Evolutionary conservation across 805 yeast species (phyloP).

Genomic region (Cyberlindnera samutprakarnensis): DNA sequence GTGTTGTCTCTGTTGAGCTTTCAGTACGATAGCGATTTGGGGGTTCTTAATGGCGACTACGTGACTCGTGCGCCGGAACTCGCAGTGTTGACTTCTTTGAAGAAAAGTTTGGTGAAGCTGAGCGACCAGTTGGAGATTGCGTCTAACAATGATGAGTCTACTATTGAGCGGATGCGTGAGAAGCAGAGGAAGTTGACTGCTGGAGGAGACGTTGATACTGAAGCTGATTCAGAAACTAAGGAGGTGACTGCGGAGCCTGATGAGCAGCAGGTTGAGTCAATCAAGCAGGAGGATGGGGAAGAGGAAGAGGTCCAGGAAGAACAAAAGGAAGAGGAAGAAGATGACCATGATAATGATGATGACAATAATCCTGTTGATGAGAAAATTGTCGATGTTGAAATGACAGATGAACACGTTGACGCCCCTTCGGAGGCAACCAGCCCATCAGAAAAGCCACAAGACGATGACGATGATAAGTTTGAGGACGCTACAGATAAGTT

Average conservation of each 20-base stretch:
- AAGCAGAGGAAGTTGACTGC: conserved; percentile 2
- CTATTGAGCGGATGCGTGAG: conserved; percentile 10
- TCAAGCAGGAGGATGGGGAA: conserved; percentile 3
- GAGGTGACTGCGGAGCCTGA: conserved; percentile 1
- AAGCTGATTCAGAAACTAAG: background rate
- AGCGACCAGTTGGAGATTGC: conserved; percentile 28
- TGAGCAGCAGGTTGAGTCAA: background rate
- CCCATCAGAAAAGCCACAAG: background rate
- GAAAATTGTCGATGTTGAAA: background rate
- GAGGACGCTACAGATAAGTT: background rate
- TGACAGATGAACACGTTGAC: background rate
- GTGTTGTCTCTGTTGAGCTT: conserved; percentile 46
- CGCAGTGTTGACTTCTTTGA: conserved; percentile 11
- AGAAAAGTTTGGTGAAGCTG: conserved; percentile 36
- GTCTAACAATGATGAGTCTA: conserved; percentile 21
- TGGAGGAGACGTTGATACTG: background rate
- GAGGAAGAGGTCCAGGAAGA: conserved; percentile 1
- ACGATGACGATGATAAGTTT: conserved; percentile 1
- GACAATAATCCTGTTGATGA: background rate
- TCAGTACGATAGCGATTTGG: conserved; percentile 51
- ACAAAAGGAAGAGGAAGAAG: background rate
- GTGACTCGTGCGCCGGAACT: conserved; percentile 34
- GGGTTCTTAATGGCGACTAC: conserved; percentile 53
- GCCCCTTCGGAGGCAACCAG: background rate
- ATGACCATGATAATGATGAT: background rate